Evolutionary conservation across 306 rosid genomes (phyloP).

Genomic region (Quercus aquifolioides): DNA sequence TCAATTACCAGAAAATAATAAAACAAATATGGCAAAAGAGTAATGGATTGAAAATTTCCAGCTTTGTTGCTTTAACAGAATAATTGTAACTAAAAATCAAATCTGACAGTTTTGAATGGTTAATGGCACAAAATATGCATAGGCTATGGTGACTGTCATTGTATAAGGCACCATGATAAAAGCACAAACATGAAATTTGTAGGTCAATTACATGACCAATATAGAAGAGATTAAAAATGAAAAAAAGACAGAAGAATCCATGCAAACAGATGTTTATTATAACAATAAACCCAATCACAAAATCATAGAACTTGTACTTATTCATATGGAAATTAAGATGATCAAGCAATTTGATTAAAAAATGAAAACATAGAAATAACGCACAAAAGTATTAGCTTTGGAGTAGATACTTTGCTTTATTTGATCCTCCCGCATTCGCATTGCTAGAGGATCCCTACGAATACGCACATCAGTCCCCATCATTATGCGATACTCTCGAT

Average conservation of each 20-base stretch:
- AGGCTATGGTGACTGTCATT: background rate
- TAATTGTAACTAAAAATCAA: background rate
- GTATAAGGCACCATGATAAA: background rate
- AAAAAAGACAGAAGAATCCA: background rate
- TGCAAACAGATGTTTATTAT: background rate
- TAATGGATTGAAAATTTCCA: background rate
- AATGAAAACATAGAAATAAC: constrained; percentile 15
- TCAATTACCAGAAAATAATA: constrained; percentile 13
- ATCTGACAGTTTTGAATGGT: background rate
- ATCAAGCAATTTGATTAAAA: constrained; percentile 10
- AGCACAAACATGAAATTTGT: background rate
- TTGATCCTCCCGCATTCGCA: constrained; percentile 91
- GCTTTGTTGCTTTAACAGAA: background rate
- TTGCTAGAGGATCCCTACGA: constrained; percentile 87
- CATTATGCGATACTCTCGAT: constrained; percentile 88
- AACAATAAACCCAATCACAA: background rate
- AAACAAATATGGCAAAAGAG: background rate
- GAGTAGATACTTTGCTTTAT: constrained; percentile 86
- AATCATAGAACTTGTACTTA: no score
- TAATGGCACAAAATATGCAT: background rate
- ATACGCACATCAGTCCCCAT: constrained; percentile 96
- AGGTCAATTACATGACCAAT: background rate
- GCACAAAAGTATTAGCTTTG: constrained; percentile 32
- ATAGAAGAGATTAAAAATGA: background rate
- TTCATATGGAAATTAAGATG: background rate